Evolutionary conservation across 2,329 filamentous ascomycete species (phyloP).

Genomic region (Dryadomyces quercus-mongolicae): DNA sequence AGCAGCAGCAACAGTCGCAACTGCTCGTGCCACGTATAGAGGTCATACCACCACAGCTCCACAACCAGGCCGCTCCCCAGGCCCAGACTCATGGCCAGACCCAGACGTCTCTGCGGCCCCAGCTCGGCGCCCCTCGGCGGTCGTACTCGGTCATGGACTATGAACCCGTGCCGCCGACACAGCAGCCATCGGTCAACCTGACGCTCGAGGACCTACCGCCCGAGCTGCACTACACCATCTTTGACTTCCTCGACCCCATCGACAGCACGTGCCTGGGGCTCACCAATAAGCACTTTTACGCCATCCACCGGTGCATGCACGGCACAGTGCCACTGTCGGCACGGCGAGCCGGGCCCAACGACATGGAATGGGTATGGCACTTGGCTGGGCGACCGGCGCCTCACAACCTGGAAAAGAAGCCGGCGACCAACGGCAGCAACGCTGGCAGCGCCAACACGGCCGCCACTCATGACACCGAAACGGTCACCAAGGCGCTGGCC

Average conservation of each 20-base stretch:
- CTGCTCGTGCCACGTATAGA: too few species aligned
- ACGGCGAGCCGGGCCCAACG: constrained; percentile 47
- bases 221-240: constrained; percentile 48
- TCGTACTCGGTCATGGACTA: constrained; percentile 51
- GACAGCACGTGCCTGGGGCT: constrained; percentile 51
- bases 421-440: neutral
- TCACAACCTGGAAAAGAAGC: neutral
- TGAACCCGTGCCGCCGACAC: constrained; percentile 39
- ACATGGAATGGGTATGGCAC: constrained; percentile 53
- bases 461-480: neutral
- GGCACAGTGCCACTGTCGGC: constrained; percentile 43
- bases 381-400: constrained; percentile 27
- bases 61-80: neutral
- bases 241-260: constrained; percentile 52
- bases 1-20: neutral
- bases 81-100: neutral
- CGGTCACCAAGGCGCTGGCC: constrained; percentile 23
- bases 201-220: constrained; percentile 40
- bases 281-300: constrained; percentile 44
- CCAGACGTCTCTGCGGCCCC: neutral
- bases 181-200: constrained; percentile 31
- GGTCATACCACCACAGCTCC: neutral
- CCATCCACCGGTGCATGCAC: constrained; percentile 44
- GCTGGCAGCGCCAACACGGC: neutral
- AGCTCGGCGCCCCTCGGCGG: constrained; percentile 31